Evolutionary conservation across 2,329 filamentous ascomycete genomes (phyloP), one percentile per base, ranked within the genome.

Genomic region (Exophiala sp.): DNA sequence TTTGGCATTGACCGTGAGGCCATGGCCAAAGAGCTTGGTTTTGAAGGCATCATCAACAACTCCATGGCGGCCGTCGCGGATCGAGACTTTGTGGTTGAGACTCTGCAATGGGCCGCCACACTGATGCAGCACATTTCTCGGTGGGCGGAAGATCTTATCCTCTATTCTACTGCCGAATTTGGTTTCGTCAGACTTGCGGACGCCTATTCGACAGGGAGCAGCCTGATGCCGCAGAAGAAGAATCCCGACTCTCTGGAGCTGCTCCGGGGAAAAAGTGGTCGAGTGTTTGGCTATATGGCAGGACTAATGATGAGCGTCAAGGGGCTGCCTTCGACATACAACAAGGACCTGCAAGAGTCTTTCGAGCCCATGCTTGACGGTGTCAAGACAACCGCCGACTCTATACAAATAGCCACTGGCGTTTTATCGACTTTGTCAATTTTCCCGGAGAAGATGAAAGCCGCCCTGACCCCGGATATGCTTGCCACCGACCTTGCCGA

Each of bases 341-440:
- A 95, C 77, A 95, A 95, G 73, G 89, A 95, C 70, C 73, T 95
- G n/a, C 89, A 96, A 72, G 90, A 95, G 73, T 86, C 83, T 54
- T 85, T 89, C 58, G 87, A 95, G 77, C 86, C 87, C n/a, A 83
- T 95, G 73, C 81, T 95, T 45, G 89, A 95, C 70, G 83, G 86
- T 68, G 82, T 71, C 88, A 91, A 79, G 92, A 89, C 5, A 79
- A 94, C 58, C 40, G 81, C 80, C 52, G 87, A 95, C 75, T 90
- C 87, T 66, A 80, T 95, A 50, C 84, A 87, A 70, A 95, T 95
- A 63, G 88, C 88, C 24, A 88, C 87, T 20, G 88, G 91, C 50
- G 86, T 95, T 4, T 77, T 95, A 3, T 82, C 83, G 1, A 95
- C 89, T 0, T 75, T 95, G 9, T 81, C 75, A 5, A 79, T 87